Percentiles rank a stretch among this genome's conserved stretches.
phyloP scores from a whole-genome alignment of 805 yeast species.

The Ogataea philodendri region DNA sequence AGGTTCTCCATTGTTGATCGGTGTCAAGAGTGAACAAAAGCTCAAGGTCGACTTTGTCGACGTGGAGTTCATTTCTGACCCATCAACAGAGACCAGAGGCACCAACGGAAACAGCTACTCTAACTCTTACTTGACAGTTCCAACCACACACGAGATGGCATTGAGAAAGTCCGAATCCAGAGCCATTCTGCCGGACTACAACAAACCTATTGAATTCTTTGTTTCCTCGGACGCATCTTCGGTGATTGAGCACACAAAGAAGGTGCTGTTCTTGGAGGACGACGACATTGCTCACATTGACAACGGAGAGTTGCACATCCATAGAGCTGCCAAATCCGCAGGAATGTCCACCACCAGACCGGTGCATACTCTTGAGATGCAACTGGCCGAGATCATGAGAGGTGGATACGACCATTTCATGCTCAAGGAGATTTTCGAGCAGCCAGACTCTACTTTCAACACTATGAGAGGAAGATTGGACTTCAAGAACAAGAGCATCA shows the following conservation, averaged over 20 bases:
- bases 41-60: slow-evolving; percentile 97
- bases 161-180: slow-evolving; percentile 61
- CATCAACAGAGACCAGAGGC: slow-evolving; percentile 35
- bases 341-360: slow-evolving; percentile 93
- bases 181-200: slow-evolving; percentile 93
- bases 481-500: slow-evolving; percentile 72
- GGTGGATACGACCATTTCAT: slow-evolving; percentile 95
- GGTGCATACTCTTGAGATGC: slow-evolving; percentile 95
- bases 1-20: slow-evolving; percentile 95
- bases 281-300: slow-evolving; percentile 98
- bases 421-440: slow-evolving; percentile 98
- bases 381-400: slow-evolving; percentile 96
- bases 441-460: slow-evolving; percentile 96
- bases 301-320: slow-evolving; percentile 97
- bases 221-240: slow-evolving; percentile 97
- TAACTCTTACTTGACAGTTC: slow-evolving; percentile 18
- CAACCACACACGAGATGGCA: slow-evolving; percentile 21
- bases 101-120: slow-evolving; percentile 15
- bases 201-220: slow-evolving; percentile 89
- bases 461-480: slow-evolving; percentile 99
- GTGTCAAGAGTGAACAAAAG: slow-evolving; percentile 94
- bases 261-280: slow-evolving; percentile 93
- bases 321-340: slow-evolving; percentile 85
- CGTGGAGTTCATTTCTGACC: slow-evolving; percentile 85
- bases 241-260: slow-evolving; percentile 93